phyloP scores from a whole-genome alignment of 768 basidiomycete species.

The Hericium erinaceus region DNA sequence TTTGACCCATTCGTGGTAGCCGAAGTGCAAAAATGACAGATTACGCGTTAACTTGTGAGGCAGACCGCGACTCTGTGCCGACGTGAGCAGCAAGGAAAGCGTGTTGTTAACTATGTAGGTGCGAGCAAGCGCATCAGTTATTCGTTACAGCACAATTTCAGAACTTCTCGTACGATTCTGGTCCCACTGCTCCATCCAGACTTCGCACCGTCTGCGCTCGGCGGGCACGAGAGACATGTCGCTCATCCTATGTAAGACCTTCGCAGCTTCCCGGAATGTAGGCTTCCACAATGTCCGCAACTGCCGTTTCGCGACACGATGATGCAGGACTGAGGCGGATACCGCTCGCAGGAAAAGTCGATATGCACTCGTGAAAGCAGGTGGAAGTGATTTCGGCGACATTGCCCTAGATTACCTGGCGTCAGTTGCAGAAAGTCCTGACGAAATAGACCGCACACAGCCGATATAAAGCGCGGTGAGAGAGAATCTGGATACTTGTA shows the following conservation, averaged over 20 bases:
- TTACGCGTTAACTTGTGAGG: slow-evolving; percentile 53
- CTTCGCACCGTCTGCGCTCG: slow-evolving; percentile 4
- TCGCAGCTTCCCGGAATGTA: slow-evolving; percentile 9
- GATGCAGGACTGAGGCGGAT: slow-evolving; percentile 11
- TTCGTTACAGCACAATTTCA: not conserved
- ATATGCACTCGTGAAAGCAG: slow-evolving; percentile 9
- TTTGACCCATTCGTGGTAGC: slow-evolving; percentile 30
- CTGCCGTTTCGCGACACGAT: slow-evolving; percentile 4
- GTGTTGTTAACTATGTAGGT: slow-evolving; percentile 53
- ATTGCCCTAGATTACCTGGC: not conserved
- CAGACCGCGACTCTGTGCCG: slow-evolving; percentile 54
- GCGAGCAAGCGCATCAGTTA: not conserved
- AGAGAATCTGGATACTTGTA: no score
- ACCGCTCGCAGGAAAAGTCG: slow-evolving; percentile 10
- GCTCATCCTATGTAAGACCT: slow-evolving; percentile 3
- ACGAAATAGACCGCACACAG: no score
- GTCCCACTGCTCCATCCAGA: slow-evolving; percentile 9
- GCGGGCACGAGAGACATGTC: not conserved
- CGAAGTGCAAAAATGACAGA: slow-evolving; percentile 21
- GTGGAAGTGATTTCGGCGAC: not conserved
- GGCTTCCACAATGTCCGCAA: slow-evolving; percentile 9
- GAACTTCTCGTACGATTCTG: slow-evolving; percentile 4
- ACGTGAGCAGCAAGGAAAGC: slow-evolving; percentile 48
- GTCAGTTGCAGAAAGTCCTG: no score
- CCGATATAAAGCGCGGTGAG: no score